Percentiles rank a stretch among this genome's conserved stretches.
phyloP scores from a whole-genome alignment of 169 alveolate species.

The Cryptosporidium baileyi region DNA sequence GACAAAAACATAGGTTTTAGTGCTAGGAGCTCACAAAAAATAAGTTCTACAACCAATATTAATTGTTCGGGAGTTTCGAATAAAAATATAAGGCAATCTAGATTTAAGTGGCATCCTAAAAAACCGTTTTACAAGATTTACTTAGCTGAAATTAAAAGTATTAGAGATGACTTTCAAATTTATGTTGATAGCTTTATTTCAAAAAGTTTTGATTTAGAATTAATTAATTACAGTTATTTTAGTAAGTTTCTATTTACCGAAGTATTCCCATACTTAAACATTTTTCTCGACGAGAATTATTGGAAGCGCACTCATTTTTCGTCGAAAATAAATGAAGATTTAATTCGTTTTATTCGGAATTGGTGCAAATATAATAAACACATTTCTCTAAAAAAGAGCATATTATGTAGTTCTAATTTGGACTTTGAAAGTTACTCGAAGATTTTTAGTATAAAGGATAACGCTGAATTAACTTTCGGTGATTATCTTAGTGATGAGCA shows the following conservation, averaged over 20 bases:
- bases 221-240: background rate
- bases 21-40: background rate
- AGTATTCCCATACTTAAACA: slow-evolving; percentile 21
- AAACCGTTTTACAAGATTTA: slow-evolving; percentile 3
- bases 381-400: background rate
- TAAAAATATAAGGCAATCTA: background rate
- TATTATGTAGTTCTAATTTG: background rate
- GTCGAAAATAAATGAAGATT: background rate
- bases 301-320: background rate
- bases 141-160: background rate
- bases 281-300: background rate
- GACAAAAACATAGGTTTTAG: slow-evolving; percentile 18
- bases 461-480: background rate
- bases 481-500: slow-evolving; percentile 63
- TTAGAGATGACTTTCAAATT: slow-evolving; percentile 15
- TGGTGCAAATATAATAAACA: slow-evolving; percentile 27
- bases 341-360: background rate
- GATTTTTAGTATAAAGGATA: no score
- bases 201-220: background rate
- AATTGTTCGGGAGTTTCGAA: background rate
- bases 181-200: background rate
- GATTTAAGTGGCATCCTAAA: slow-evolving; percentile 55
- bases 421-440: background rate
- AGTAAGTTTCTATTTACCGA: background rate
- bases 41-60: background rate